Conservation (phyloP, 768 basidiomycete genomes). For the Amanita fuliginea region DNA sequence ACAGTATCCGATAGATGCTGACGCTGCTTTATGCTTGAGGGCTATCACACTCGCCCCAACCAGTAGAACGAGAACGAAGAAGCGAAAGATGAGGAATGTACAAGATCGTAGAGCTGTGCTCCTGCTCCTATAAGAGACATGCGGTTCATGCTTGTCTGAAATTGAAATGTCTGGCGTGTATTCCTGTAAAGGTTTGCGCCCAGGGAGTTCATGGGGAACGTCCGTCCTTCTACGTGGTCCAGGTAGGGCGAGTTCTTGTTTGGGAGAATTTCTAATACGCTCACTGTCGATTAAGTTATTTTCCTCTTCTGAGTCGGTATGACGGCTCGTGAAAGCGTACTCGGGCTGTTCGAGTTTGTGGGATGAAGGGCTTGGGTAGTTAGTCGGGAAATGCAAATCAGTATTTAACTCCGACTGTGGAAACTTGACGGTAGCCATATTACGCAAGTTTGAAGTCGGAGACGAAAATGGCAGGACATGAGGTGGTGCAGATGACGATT, state of each 20-base stretch:
- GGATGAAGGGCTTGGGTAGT: conserved; percentile 11
- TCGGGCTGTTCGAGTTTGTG: not conserved
- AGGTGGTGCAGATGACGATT: conserved; percentile 65
- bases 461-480: conserved; percentile 36
- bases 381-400: conserved; percentile 24
- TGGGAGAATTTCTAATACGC: not conserved
- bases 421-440: conserved; percentile 21
- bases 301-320: not conserved
- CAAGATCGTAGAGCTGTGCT: not conserved
- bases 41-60: conserved; percentile 22
- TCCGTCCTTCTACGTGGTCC: not conserved
- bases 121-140: not conserved
- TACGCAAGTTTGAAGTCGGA: conserved; percentile 18
- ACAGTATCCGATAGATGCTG: conserved; percentile 68
- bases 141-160: not conserved
- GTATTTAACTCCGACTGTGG: conserved; percentile 49
- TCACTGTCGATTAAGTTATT: not conserved
- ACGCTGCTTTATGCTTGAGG: conserved; percentile 52
- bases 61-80: conserved; percentile 28
- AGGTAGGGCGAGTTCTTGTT: not conserved
- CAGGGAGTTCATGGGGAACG: not conserved
- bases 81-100: conserved; percentile 24
- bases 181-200: not conserved
- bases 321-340: not conserved
- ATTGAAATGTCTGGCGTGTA: not conserved